Percentiles rank a stretch among this genome's conserved stretches.
Evolutionary conservation across 192 early-diverging fungal species (phyloP).

Genomic region (Jimgerdemannia lactiflua): DNA sequence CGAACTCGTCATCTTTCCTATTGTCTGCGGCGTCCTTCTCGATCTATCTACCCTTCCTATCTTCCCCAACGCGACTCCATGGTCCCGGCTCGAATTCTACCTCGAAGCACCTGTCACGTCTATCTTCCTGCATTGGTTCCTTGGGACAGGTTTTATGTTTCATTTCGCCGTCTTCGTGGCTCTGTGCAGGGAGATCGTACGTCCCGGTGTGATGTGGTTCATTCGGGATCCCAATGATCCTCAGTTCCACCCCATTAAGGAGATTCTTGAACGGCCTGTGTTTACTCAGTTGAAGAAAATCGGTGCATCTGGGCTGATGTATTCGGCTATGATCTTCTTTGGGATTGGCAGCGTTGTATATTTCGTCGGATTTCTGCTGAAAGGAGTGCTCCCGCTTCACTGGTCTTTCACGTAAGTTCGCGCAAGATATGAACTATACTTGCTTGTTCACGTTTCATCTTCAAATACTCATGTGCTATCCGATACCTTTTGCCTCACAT

Average conservation of each 20-base stretch:
- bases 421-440: background rate
- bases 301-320: slow-evolving; percentile 78
- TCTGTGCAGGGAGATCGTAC: slow-evolving; percentile 76
- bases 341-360: slow-evolving; percentile 65
- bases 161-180: slow-evolving; percentile 88
- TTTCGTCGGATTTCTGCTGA: slow-evolving; percentile 21
- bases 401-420: slow-evolving; percentile 61
- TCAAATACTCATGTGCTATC: too few relatives aligned
- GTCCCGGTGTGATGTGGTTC: slow-evolving; percentile 98
- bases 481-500: background rate
- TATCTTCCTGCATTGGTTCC: slow-evolving; percentile 85
- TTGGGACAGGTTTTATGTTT: slow-evolving; percentile 93
- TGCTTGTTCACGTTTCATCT: too few relatives aligned
- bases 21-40: slow-evolving; percentile 83
- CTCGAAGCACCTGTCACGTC: slow-evolving; percentile 60
- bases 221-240: slow-evolving; percentile 97
- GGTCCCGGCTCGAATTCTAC: slow-evolving; percentile 58
- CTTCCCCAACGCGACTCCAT: slow-evolving; percentile 58
- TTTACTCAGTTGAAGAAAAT: slow-evolving; percentile 82
- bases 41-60: slow-evolving; percentile 80
- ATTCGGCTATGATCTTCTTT: slow-evolving; percentile 69
- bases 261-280: slow-evolving; percentile 82
- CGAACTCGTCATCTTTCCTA: slow-evolving; percentile 87
- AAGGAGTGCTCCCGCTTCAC: slow-evolving; percentile 57
- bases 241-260: slow-evolving; percentile 90